phyloP scores from a whole-genome alignment of 2,329 filamentous ascomycete species.

The Fusarium newnesense region DNA sequence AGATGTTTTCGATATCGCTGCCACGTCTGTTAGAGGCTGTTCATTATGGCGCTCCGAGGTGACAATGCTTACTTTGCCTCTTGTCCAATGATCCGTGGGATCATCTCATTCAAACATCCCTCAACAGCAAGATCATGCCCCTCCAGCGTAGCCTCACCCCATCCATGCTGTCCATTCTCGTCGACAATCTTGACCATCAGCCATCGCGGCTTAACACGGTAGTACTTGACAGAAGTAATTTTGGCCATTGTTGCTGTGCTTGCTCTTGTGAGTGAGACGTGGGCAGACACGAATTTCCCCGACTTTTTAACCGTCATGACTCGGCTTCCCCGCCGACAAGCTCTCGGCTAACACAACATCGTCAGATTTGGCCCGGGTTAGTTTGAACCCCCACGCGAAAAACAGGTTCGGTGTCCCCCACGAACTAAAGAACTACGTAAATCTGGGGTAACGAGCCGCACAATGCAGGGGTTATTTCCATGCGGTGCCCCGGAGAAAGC shows the following conservation, averaged over 20 bases:
- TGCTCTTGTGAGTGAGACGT: too few relatives aligned
- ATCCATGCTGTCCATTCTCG: slow-evolving; percentile 70
- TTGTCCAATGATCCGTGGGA: slow-evolving; percentile 68
- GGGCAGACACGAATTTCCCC: neutral
- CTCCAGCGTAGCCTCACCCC: slow-evolving; percentile 80
- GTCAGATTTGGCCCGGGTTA: neutral
- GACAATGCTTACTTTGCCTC: slow-evolving; percentile 70
- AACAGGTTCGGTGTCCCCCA: slow-evolving; percentile 7
- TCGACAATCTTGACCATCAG: slow-evolving; percentile 82
- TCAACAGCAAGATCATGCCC: slow-evolving; percentile 80
- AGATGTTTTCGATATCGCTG: slow-evolving; percentile 83
- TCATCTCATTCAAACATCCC: slow-evolving; percentile 76
- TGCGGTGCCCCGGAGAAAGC: neutral
- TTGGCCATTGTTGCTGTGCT: slow-evolving; percentile 43
- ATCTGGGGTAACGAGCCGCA: slow-evolving; percentile 5
- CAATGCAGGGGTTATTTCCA: neutral
- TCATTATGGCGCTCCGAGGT: fast-evolving
- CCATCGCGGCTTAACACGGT: slow-evolving; percentile 79
- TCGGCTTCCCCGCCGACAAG: neutral
- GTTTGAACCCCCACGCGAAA: slow-evolving; percentile 5
- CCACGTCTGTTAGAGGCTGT: fast-evolving
- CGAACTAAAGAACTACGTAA: neutral
- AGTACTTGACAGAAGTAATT: slow-evolving; percentile 70
- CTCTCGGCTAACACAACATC: neutral
- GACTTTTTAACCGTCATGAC: neutral